Conservation (phyloP, 768 basidiomycete species). For the Tephrocybe sp. region DNA sequence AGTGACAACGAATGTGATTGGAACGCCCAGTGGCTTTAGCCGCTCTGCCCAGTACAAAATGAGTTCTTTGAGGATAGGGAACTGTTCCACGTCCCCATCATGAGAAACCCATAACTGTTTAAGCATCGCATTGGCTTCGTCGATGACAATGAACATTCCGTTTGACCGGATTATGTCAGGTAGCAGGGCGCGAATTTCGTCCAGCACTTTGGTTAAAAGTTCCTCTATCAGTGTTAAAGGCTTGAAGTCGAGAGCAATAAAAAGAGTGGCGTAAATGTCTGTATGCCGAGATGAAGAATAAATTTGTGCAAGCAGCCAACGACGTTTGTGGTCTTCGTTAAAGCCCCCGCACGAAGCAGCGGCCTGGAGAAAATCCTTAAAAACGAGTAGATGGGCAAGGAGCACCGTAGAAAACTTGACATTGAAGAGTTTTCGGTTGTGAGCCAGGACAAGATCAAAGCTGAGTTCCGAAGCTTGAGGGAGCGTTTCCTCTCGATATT, state of each 20-base stretch:
- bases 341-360: neutral
- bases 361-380: neutral
- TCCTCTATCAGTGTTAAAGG: neutral
- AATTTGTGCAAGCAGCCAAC: slow-evolving; percentile 3
- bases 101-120: neutral
- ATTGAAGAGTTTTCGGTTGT: neutral
- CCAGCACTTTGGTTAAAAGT: neutral
- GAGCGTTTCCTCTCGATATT: neutral
- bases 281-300: neutral
- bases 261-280: neutral
- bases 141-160: neutral
- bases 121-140: neutral
- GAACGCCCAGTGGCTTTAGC: too few relatives aligned
- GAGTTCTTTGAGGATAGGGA: neutral
- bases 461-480: neutral
- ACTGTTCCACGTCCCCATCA: neutral
- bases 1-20: too few relatives aligned
- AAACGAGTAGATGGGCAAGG: neutral
- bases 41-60: too few relatives aligned
- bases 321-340: neutral
- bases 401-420: neutral
- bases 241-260: neutral
- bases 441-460: neutral
- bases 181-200: neutral
- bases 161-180: neutral